Percentiles rank a stretch among this genome's conserved stretches.
phyloP scores from a whole-genome alignment of 257 asterid genomes.

The Salvia miltiorrhiza region DNA sequence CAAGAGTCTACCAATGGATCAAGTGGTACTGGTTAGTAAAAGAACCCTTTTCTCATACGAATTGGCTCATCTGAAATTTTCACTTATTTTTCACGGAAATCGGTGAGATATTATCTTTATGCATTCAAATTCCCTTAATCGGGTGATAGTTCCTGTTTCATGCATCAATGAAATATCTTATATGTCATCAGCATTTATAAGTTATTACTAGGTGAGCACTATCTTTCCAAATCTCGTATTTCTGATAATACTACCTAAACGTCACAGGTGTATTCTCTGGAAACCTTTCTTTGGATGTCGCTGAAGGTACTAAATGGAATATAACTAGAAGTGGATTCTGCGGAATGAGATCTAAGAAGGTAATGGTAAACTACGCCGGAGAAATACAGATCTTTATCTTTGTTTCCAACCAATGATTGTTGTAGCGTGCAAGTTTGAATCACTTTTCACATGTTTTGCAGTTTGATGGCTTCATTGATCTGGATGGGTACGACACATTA shows the following conservation, averaged over 20 bases:
- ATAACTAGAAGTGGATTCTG: slow-evolving; percentile 92
- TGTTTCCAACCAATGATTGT: neutral
- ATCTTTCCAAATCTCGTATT: neutral
- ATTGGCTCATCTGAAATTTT: slow-evolving; percentile 2
- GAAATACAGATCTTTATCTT: neutral
- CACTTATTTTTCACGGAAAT: neutral
- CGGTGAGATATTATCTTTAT: neutral
- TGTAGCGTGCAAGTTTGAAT: neutral
- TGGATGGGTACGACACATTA: slow-evolving; percentile 79
- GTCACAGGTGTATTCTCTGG: slow-evolving; percentile 82
- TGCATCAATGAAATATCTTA: neutral
- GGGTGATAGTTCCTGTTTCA: neutral
- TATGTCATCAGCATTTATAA: neutral
- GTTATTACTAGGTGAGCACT: neutral
- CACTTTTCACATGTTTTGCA: slow-evolving; percentile 30
- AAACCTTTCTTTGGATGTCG: slow-evolving; percentile 74
- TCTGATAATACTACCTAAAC: neutral
- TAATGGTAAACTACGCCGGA: slow-evolving; percentile 13
- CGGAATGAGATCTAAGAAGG: slow-evolving; percentile 96
- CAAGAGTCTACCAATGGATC: slow-evolving; percentile 52
- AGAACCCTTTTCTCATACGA: neutral
- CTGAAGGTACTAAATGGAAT: slow-evolving; percentile 75
- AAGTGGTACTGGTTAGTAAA: slow-evolving; percentile 51
- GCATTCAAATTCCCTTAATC: neutral
- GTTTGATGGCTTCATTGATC: slow-evolving; percentile 95